These are phyloP conservation scores for Sorghum bicolor DNA, from an alignment of 176 grass and related monocot genomes.

Conservation along the genomic window DNA sequence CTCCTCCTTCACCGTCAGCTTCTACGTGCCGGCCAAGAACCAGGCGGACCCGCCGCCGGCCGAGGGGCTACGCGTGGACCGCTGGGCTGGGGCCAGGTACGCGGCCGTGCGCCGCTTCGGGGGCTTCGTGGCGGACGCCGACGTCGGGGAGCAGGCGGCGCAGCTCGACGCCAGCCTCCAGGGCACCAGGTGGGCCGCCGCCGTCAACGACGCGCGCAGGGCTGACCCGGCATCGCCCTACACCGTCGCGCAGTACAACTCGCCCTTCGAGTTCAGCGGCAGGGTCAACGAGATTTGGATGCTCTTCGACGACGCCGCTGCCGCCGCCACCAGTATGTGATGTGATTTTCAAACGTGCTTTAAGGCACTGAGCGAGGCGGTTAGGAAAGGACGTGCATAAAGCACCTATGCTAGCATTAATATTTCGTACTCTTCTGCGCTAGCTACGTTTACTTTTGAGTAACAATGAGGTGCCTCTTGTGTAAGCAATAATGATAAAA, in stretches of 20 bases:
- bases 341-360: not conserved
- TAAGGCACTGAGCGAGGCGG: not conserved
- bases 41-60: constrained; percentile 71
- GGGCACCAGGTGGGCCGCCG: constrained; percentile 66
- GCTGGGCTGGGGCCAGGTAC: constrained; percentile 47
- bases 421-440: not conserved
- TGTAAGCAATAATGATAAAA: too few relatives aligned
- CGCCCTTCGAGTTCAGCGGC: constrained; percentile 81
- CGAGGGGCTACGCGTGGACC: constrained; percentile 56
- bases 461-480: too few relatives aligned
- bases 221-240: constrained; percentile 46
- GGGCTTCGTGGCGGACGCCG: constrained; percentile 59
- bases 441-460: too few relatives aligned
- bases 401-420: not conserved
- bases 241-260: constrained; percentile 93
- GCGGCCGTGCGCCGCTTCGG: constrained; percentile 75
- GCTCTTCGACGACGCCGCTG: constrained; percentile 40
- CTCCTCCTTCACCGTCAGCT: constrained; percentile 79
- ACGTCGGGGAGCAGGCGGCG: constrained; percentile 58
- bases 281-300: constrained; percentile 98
- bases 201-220: constrained; percentile 45
- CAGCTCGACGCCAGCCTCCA: constrained; percentile 61
- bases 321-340: not conserved
- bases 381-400: not conserved
- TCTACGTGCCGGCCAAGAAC: constrained; percentile 78